Conservation (phyloP, 345 rosid species). For the Salix dunnii region DNA sequence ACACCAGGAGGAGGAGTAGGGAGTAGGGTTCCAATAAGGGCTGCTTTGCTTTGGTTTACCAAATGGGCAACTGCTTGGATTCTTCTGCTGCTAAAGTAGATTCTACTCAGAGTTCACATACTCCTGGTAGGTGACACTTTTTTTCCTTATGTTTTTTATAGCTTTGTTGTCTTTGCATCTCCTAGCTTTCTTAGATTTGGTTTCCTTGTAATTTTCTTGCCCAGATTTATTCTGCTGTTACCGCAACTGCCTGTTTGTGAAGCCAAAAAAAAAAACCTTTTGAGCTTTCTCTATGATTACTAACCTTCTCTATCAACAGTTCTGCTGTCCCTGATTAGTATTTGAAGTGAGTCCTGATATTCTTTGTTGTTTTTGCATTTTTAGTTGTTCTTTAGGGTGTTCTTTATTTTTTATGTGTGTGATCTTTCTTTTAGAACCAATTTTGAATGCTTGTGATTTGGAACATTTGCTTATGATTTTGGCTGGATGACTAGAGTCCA, state of each 20-base stretch:
- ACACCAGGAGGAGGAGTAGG: neutral
- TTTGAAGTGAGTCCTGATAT: neutral
- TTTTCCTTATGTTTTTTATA: neutral
- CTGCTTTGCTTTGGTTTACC: neutral
- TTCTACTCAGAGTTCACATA: constrained; percentile 13
- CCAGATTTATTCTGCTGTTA: neutral
- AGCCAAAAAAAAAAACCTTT: neutral
- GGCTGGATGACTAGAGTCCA: neutral
- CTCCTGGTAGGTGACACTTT: constrained; percentile 9
- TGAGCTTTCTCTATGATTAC: neutral
- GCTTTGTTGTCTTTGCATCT: neutral
- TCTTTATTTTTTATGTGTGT: neutral
- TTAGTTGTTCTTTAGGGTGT: neutral
- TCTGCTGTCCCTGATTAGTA: neutral
- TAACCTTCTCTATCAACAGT: neutral
- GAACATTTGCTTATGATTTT: neutral
- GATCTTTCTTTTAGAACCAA: neutral
- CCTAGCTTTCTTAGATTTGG: neutral
- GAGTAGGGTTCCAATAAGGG: neutral
- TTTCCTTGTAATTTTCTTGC: neutral
- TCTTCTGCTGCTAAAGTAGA: constrained; percentile 24
- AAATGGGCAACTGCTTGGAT: constrained; percentile 32
- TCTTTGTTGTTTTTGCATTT: neutral
- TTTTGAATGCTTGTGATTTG: neutral
- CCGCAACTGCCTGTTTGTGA: neutral